Evolutionary conservation across 208 protist species (phyloP).

Genomic region (Tetramitus jugosus): DNA sequence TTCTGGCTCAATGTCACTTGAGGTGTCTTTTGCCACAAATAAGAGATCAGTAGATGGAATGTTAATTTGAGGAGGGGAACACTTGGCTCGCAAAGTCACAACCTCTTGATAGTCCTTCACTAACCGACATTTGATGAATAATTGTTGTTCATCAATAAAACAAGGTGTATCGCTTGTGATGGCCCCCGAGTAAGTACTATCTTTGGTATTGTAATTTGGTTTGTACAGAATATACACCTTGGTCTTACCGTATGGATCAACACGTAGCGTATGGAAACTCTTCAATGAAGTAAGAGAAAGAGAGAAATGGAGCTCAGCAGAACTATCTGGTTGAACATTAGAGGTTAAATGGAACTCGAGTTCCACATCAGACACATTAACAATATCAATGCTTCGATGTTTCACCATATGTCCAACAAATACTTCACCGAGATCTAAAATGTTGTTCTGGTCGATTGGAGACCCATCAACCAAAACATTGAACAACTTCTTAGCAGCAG

Average conservation of each 20-base stretch:
- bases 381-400: neutral
- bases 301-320: conserved; percentile 10
- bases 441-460: no score
- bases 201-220: no score
- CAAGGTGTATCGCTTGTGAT: neutral
- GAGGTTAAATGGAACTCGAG: neutral
- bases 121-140: conserved; percentile 2
- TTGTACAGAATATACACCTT: conserved; percentile 8
- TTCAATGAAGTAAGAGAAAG: conserved; percentile 12
- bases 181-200: neutral
- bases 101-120: conserved; percentile 4
- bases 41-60: neutral
- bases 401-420: neutral
- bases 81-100: neutral
- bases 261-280: neutral
- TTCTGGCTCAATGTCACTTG: neutral
- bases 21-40: neutral
- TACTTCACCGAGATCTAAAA: neutral
- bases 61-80: neutral
- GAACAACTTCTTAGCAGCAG: neutral
- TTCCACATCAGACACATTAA: neutral
- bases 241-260: neutral
- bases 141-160: conserved; percentile 1
- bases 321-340: neutral
- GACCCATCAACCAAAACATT: neutral